Evolutionary conservation across 139 green algal genomes (phyloP).

Genomic region (Pseudopediastrum boryanum): DNA sequence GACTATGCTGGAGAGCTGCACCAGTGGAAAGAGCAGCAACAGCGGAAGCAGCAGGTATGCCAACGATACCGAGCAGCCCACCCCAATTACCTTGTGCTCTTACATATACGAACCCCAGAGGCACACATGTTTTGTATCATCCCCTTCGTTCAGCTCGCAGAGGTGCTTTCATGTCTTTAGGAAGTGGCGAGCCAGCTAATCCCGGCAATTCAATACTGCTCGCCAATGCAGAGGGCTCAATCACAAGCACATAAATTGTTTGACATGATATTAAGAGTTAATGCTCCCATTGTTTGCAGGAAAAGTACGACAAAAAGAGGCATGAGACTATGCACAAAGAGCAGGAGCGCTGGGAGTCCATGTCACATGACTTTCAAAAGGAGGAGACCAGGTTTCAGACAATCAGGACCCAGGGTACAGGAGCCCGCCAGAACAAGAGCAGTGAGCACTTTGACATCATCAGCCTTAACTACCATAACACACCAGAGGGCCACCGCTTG

Average conservation of each 20-base stretch:
- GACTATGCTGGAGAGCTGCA: constrained; percentile 42
- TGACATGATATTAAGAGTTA: background rate
- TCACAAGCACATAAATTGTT: background rate
- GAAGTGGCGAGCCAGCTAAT: background rate
- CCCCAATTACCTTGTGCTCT: background rate
- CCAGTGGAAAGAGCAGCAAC: constrained; percentile 22
- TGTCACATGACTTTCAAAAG: background rate
- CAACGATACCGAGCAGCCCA: background rate
- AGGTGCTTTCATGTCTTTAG: background rate
- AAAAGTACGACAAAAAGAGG: background rate
- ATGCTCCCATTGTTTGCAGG: background rate
- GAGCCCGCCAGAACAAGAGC: constrained; percentile 37
- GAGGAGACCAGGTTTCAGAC: constrained; percentile 13
- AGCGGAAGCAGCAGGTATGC: constrained; percentile 16
- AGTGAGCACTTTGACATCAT: constrained; percentile 55
- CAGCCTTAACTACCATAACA: constrained; percentile 40
- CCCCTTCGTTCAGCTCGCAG: background rate
- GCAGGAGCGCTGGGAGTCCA: constrained; percentile 29
- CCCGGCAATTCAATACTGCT: background rate
- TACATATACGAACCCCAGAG: background rate
- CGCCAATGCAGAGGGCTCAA: too few relatives aligned
- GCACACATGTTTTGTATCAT: background rate
- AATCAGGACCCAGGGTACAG: constrained; percentile 7
- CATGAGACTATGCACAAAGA: constrained; percentile 4
- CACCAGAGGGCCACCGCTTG: constrained; percentile 30